Evolutionary conservation across 306 rosid species (phyloP).

Genomic region (Pterocarpus santalinus): DNA sequence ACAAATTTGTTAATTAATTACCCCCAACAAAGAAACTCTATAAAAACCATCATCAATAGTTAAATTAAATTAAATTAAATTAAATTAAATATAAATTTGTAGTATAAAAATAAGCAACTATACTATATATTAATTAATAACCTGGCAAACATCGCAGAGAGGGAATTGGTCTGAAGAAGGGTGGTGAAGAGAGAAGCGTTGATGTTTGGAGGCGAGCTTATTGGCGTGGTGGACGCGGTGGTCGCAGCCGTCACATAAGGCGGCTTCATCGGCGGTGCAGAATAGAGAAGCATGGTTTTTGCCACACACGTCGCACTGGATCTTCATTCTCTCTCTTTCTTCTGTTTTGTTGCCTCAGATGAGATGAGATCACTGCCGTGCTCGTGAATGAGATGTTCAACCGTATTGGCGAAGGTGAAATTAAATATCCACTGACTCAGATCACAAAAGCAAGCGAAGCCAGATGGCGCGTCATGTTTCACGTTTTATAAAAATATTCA

Average conservation of each 20-base stretch:
- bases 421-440: not conserved
- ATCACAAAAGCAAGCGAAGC: not conserved
- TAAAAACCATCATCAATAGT: too few species aligned
- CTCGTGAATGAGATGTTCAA: not conserved
- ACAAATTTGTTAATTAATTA: not conserved
- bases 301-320: slow-evolving; percentile 89
- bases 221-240: slow-evolving; percentile 96
- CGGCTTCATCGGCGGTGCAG: slow-evolving; percentile 98
- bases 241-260: slow-evolving; percentile 80
- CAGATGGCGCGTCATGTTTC: not conserved
- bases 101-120: too few species aligned
- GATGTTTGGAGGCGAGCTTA: slow-evolving; percentile 93
- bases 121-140: not conserved
- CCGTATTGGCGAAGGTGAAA: not conserved
- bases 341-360: not conserved
- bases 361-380: not conserved
- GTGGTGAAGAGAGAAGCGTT: slow-evolving; percentile 77
- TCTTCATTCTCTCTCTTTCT: slow-evolving; percentile 63
- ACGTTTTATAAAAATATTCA: not conserved
- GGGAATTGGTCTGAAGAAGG: slow-evolving; percentile 62
- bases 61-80: too few species aligned
- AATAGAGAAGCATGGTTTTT: slow-evolving; percentile 71
- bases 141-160: slow-evolving; percentile 85
- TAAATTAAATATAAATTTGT: too few species aligned
- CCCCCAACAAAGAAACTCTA: too few species aligned